phyloP scores from a whole-genome alignment of 1,284 basidiomycete genomes.

The Pyrrhoderma noxium region DNA sequence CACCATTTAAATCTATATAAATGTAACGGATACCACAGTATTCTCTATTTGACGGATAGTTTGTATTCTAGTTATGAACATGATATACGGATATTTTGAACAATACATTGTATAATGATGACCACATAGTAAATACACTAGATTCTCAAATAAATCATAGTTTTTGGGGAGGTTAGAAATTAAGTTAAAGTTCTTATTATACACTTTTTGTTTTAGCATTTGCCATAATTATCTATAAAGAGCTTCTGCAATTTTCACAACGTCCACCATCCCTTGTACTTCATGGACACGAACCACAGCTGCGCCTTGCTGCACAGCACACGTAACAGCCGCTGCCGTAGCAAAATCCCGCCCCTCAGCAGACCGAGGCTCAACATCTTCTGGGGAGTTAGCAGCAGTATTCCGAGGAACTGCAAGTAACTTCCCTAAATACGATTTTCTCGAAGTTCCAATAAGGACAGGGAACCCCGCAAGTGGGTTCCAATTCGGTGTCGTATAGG shows the following conservation, averaged over 20 bases:
- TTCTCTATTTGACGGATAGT: too few relatives aligned
- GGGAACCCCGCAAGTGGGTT: slow-evolving; percentile 64
- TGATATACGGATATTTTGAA: too few relatives aligned
- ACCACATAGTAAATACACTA: too few relatives aligned
- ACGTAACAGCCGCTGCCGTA: slow-evolving; percentile 75
- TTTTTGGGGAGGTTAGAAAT: too few relatives aligned
- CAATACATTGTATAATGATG: too few relatives aligned
- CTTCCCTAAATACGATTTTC: slow-evolving; percentile 77
- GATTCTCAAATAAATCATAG: too few relatives aligned
- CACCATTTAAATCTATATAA: too few relatives aligned
- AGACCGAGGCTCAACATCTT: slow-evolving; percentile 29
- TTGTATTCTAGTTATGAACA: too few relatives aligned
- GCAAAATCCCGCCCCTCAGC: slow-evolving; percentile 71
- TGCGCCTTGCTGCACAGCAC: slow-evolving; percentile 70
- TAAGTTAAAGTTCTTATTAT: too few relatives aligned
- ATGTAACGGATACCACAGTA: too few relatives aligned
- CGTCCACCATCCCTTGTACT: slow-evolving; percentile 59
- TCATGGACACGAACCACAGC: slow-evolving; percentile 84
- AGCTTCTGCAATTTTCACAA: slow-evolving; percentile 44
- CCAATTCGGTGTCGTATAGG: slow-evolving; percentile 16
- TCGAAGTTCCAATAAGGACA: slow-evolving; percentile 70
- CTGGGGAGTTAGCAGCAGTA: not conserved
- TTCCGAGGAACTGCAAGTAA: slow-evolving; percentile 39
- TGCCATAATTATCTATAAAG: slow-evolving; percentile 20
- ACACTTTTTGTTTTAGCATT: too few relatives aligned